Conservation (phyloP, 192 early-diverging fungal species). For the Spizellomyces punctatus region DNA sequence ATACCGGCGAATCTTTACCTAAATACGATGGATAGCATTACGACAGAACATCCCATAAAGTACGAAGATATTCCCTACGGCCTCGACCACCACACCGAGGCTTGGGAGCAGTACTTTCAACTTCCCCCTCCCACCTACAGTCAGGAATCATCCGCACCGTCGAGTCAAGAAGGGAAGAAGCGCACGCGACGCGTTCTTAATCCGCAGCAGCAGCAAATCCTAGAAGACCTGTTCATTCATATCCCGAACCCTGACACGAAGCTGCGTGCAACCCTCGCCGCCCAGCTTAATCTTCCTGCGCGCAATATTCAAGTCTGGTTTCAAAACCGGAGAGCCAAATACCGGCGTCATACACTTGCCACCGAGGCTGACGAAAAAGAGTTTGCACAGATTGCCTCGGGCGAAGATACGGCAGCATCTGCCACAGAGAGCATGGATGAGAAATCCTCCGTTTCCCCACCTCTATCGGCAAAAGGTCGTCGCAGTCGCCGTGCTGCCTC, state of each 20-base stretch:
- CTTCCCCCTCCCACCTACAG: neutral
- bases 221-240: conserved; percentile 9
- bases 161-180: neutral
- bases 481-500: neutral
- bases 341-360: neutral
- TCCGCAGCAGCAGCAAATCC: conserved; percentile 4
- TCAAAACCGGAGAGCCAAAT: conserved; percentile 62
- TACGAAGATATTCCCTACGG: too few species aligned
- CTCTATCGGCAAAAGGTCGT: neutral
- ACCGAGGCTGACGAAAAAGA: neutral
- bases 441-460: neutral
- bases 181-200: neutral
- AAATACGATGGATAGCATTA: too few species aligned
- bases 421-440: neutral
- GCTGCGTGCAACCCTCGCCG: conserved; percentile 50
- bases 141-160: neutral
- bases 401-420: neutral
- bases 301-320: conserved; percentile 94
- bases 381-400: neutral
- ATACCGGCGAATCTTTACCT: too few species aligned
- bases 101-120: neutral
- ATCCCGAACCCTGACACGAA: conserved; percentile 4
- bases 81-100: neutral
- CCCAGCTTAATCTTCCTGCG: conserved; percentile 80
- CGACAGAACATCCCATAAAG: too few species aligned